A percentile compares a stretch with the other conserved stretches of the same genome.
Evolutionary conservation across 352 stramenopile genomes (phyloP).

Genomic region (Thalassiosira oceanica): DNA sequence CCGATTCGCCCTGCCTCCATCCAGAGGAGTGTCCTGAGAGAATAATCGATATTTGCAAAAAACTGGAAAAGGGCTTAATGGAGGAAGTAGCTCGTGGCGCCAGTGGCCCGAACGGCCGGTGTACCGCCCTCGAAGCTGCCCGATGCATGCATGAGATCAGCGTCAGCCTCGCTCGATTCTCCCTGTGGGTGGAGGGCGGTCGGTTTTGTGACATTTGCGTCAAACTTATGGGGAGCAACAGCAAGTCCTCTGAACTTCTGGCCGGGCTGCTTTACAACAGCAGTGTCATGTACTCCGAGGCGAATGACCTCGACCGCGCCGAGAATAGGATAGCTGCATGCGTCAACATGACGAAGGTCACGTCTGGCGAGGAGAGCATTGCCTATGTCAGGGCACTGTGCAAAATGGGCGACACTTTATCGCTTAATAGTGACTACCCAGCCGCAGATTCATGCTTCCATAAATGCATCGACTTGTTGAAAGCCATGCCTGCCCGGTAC

Average conservation of each 20-base stretch:
- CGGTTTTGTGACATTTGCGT: constrained; percentile 29
- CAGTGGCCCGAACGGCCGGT: constrained; percentile 6
- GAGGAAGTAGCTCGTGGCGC: constrained; percentile 23
- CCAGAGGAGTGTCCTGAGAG: background rate
- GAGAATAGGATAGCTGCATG: constrained; percentile 53
- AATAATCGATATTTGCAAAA: constrained; percentile 8
- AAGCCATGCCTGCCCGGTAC: constrained; percentile 46
- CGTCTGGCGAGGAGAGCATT: constrained; percentile 63
- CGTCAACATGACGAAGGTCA: constrained; percentile 50
- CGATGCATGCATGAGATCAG: constrained; percentile 67
- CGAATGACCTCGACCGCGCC: constrained; percentile 52
- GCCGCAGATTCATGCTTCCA: constrained; percentile 63
- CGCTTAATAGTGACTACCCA: constrained; percentile 63
- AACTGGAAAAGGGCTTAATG: constrained; percentile 29
- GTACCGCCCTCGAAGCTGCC: constrained; percentile 54
- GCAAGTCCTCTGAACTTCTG: constrained; percentile 44
- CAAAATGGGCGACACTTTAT: constrained; percentile 67
- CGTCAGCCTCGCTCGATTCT: constrained; percentile 62
- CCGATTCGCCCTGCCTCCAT: no score
- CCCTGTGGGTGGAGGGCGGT: constrained; percentile 56
- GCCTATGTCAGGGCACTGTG: constrained; percentile 65
- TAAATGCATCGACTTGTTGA: constrained; percentile 63
- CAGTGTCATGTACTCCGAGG: constrained; percentile 60
- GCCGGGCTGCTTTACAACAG: constrained; percentile 65
- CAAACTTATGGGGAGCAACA: constrained; percentile 18